Evolutionary conservation across 1,284 basidiomycete species (phyloP), one percentile per base, ranked within the genome.

Genomic region (Naganishia albida): DNA sequence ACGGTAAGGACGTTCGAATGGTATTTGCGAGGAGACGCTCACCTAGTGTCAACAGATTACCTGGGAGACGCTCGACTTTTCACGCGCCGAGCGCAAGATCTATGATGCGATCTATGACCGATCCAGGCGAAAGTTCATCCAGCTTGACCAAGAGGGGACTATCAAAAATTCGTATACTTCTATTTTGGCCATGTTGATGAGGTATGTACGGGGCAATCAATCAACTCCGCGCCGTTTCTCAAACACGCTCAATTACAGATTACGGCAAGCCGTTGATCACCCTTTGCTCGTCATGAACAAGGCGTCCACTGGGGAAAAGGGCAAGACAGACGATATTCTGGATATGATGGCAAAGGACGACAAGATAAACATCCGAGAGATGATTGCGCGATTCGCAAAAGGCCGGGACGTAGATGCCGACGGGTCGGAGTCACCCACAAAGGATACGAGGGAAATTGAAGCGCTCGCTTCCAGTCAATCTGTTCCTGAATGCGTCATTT

Each of bases 181-280:
- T 70, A 93, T 94, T 73, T 83, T 94, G 72, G 91, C 90, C 4
- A 91, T 92, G 89, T 82, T 93, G 42, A 92, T 93, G 90, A 85
- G 86, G 90, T 91, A 69, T 59, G 82, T 68, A 13, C n/a, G n/a
- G n/a, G 20, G 10, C 23, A 15, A 23, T n/a, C 23, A 4, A n/a
- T 50, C 50, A 34, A 44, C 6, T 59, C 70, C 16, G 50, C 16
- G 13, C 20, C 44, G 30, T 42, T 38, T 63, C 57, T 46, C 62
- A 62, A 44, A 40, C 52, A 26, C 67, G 66, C n/a, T 40, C 23
- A 18, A 59, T 40, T 52, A 6, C 70, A 91, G 90, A 69, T 77
- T 94, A 54, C 88, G 91, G 42, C 89, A 91, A 60, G 91, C 91
- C 13, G 91, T 93, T 1, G 82, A 93, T 34, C 91, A 93, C 73